Evolutionary conservation across 164 flowering plant species (phyloP), one percentile per base, ranked within the genome.

Genomic region (Malania oleifera): DNA sequence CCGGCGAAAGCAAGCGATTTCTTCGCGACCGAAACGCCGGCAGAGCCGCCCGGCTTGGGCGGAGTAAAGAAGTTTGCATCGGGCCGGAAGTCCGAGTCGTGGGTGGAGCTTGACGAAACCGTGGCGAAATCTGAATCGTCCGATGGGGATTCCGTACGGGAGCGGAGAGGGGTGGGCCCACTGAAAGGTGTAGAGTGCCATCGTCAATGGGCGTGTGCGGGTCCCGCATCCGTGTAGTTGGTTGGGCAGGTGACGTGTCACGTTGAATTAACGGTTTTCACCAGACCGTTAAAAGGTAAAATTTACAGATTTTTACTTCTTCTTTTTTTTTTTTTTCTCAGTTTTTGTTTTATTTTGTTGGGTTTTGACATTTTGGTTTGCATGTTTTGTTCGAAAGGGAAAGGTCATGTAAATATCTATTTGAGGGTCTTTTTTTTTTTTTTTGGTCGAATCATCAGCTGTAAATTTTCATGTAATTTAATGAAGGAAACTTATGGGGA

Each of bases 41-140:
- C 8, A 7, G 87, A 70, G 20, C 61, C 87, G 27, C 79, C 81
- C 39, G 70, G 86, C 45, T 50, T 87, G 66, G 86, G 84, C 10
- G 87, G 79, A 18, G 54, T 86, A 81, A 74, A 61, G 59, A 74
- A 80, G 73, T 85, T 90, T 68, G 65, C 80, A 1, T 87, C 97
- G 0, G 93, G 95, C 1, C 62, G 93, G 68, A 70, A 76, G 25
- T 73, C 86, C 60, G 81, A 60, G 41, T 46, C 59, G 17, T 14
- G 29, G 73, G 61, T 29, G 1, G 72, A 46, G 12, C 6, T 11
- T 6, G 47, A 58, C 20, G 12, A 3, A 7, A 22, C 0, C 20
- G 54, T 15, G 52, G 71, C 60, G 14, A 6, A 20, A 15, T 31
- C 35, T 23, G 66, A 43, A 14, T 62, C 69, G 55, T 60, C 24